Evolutionary conservation across 129 eudicot species (phyloP).

Genomic region (Daucus carota): DNA sequence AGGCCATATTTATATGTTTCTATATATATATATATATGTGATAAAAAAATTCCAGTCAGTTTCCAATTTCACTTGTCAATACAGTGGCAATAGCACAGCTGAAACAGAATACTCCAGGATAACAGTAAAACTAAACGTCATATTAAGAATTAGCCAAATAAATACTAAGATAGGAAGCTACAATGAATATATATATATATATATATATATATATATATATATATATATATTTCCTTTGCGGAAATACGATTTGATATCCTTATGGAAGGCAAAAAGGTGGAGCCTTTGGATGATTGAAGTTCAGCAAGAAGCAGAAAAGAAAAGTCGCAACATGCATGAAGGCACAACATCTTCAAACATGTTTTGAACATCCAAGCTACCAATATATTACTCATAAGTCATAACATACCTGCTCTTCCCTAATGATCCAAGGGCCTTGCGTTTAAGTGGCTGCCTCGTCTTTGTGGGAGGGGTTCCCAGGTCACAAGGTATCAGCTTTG

Average conservation of each 20-base stretch:
- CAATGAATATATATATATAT: not conserved
- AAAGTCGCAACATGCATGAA: not conserved
- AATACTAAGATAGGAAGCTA: not conserved
- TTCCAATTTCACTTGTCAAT: not conserved
- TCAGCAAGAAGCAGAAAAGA: not conserved
- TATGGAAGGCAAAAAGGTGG: not conserved
- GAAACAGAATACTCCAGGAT: not conserved
- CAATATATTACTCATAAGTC: constrained; percentile 1
- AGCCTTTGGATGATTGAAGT: not conserved
- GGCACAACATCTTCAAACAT: not conserved
- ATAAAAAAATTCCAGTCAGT: not conserved
- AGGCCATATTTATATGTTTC: too few species aligned
- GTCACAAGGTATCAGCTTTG: constrained; percentile 68
- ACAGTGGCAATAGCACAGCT: not conserved
- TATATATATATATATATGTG: not conserved
- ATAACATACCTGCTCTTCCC: constrained; percentile 87
- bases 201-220: too few species aligned
- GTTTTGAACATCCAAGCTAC: constrained; percentile 4
- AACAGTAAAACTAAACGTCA: not conserved
- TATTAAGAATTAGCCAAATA: not conserved
- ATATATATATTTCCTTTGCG: too few species aligned
- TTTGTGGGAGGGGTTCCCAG: constrained; percentile 59
- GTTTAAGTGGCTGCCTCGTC: constrained; percentile 45
- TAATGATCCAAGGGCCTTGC: constrained; percentile 69
- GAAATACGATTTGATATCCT: not conserved